These are phyloP conservation scores for Thelonectria blattea DNA, from an alignment of 2,329 filamentous ascomycete species.

Conservation along the genomic window DNA sequence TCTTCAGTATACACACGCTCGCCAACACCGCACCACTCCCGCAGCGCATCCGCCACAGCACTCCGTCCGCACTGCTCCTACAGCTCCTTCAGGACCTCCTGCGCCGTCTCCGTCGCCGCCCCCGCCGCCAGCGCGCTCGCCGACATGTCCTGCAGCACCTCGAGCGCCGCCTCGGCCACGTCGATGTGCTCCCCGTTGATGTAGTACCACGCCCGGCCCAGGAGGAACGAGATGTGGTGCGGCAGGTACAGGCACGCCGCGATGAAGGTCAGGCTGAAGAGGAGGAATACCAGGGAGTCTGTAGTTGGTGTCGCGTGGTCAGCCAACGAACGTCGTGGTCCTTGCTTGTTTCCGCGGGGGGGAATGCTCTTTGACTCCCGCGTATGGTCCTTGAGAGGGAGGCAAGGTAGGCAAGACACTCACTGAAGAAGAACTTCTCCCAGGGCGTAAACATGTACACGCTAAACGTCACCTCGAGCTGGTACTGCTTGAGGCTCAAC, in stretches of 20 bases:
- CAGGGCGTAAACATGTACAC: conserved; percentile 97
- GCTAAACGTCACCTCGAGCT: conserved; percentile 96
- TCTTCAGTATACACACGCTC: not conserved
- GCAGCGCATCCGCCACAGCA: not conserved
- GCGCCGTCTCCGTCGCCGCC: conserved; percentile 24
- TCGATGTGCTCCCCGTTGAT: conserved; percentile 78
- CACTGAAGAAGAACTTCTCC: conserved; percentile 98
- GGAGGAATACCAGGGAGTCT: conserved; percentile 93
- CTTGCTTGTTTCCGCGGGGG: not conserved
- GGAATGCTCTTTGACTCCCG: not conserved
- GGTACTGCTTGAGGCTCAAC: conserved; percentile 95
- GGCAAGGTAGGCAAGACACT: conserved; percentile 41
- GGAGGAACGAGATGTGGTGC: conserved; percentile 83
- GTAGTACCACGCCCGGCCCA: conserved; percentile 92
- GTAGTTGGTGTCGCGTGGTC: not conserved
- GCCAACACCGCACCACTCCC: not conserved
- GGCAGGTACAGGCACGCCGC: conserved; percentile 92
- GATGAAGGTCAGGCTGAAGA: conserved; percentile 84
- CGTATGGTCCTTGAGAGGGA: not conserved
- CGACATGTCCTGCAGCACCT: conserved; percentile 42
- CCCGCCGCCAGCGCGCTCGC: conserved; percentile 40
- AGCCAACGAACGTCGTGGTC: too few species aligned
- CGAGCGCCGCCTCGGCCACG: conserved; percentile 45
- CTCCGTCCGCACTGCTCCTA: conserved; percentile 20
- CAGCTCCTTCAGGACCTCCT: conserved; percentile 44